phyloP scores from a whole-genome alignment of 768 basidiomycete species.

The Dictyophora rubrovolvata region DNA sequence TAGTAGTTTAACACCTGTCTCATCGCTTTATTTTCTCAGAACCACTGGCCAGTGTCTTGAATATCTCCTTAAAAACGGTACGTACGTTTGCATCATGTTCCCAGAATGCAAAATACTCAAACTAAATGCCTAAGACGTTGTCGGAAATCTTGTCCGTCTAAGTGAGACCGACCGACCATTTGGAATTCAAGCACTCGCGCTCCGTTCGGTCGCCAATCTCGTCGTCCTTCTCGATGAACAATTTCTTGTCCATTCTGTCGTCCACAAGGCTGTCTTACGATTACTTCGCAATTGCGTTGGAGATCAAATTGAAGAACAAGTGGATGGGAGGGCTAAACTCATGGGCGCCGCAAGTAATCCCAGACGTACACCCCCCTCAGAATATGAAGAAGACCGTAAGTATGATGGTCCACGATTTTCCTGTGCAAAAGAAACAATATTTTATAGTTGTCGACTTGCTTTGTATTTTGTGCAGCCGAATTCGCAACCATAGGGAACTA shows the following conservation, averaged over 20 bases:
- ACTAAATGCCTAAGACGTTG: constrained; percentile 44
- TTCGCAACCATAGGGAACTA: constrained; percentile 78
- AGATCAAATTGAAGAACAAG: constrained; percentile 82
- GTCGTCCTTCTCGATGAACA: constrained; percentile 87
- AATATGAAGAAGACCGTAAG: constrained; percentile 83
- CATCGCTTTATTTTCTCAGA: constrained; percentile 28
- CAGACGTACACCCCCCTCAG: constrained; percentile 62
- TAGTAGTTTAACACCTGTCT: constrained; percentile 2
- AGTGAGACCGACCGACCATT: constrained; percentile 78
- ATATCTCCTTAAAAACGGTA: constrained; percentile 83
- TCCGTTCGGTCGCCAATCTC: constrained; percentile 82
- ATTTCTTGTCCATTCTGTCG: constrained; percentile 84
- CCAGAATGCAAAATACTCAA: neutral
- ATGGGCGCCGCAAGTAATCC: constrained; percentile 80
- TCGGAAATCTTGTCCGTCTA: constrained; percentile 75
- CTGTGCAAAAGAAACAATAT: neutral
- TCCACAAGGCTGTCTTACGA: constrained; percentile 80
- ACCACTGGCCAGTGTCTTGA: constrained; percentile 85
- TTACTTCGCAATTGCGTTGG: constrained; percentile 81
- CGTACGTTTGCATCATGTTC: constrained; percentile 12
- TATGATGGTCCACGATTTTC: constrained; percentile 9
- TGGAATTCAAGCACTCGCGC: constrained; percentile 86
- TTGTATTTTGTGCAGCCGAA: constrained; percentile 86
- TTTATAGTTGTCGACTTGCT: constrained; percentile 76
- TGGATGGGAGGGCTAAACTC: constrained; percentile 63